Evolutionary conservation across 306 rosid genomes (phyloP).

Genomic region (Fagus crenata): DNA sequence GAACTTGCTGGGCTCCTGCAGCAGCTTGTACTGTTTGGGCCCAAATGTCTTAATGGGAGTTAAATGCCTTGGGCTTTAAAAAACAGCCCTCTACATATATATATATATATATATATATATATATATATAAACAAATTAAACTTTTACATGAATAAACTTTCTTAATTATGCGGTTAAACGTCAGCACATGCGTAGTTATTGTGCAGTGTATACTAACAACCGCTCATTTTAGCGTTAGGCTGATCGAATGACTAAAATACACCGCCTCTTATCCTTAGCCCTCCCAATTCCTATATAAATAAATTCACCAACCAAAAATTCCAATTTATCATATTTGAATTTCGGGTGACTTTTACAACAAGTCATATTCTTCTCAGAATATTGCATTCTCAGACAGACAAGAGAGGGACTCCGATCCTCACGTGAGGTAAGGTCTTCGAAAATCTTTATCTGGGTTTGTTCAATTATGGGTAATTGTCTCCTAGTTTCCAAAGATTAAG

Average conservation of each 20-base stretch:
- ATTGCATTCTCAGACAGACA: conserved; percentile 9
- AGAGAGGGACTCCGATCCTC: not conserved
- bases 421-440: conserved; percentile 19
- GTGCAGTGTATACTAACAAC: not conserved
- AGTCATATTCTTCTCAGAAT: not conserved
- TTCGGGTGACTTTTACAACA: not conserved
- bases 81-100: too few relatives aligned
- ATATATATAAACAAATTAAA: too few relatives aligned
- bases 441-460: conserved; percentile 4
- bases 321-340: not conserved
- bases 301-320: not conserved
- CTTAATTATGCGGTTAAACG: not conserved
- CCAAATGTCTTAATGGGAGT: too few relatives aligned
- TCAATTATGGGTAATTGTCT: not conserved
- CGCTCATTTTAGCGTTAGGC: conserved; percentile 6
- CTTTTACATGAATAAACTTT: too few relatives aligned
- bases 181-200: conserved; percentile 18
- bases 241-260: not conserved
- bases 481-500: conserved; percentile 3
- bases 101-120: too few relatives aligned
- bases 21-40: too few relatives aligned
- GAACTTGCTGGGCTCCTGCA: too few relatives aligned
- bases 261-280: conserved; percentile 4
- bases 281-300: not conserved
- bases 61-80: too few relatives aligned